phyloP scores from a whole-genome alignment of 768 basidiomycete species.

The Dioszegia aurantiaca region DNA sequence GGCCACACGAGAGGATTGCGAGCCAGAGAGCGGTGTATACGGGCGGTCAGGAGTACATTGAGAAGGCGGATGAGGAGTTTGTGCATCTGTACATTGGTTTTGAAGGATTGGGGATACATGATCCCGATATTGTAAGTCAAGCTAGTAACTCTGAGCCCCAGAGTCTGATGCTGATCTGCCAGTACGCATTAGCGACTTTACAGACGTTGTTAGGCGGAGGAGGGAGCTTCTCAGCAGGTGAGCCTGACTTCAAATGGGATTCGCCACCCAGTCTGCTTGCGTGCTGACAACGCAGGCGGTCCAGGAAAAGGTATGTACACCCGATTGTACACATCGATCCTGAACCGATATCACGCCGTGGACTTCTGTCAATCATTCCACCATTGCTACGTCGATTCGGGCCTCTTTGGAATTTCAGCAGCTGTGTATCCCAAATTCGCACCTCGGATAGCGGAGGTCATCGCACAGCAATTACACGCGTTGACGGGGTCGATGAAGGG shows the following conservation, averaged over 20 bases:
- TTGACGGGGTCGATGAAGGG: constrained; percentile 60
- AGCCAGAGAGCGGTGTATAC: constrained; percentile 61
- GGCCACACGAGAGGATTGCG: constrained; percentile 36
- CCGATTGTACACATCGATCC: constrained; percentile 88
- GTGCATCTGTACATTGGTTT: constrained; percentile 90
- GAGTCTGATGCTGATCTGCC: background rate
- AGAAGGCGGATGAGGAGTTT: constrained; percentile 62
- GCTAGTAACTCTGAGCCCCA: no score
- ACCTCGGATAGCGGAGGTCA: constrained; percentile 69
- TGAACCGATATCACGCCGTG: constrained; percentile 88
- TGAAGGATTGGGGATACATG: constrained; percentile 85
- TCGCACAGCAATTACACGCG: constrained; percentile 81
- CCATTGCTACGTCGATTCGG: constrained; percentile 92
- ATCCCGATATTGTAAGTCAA: constrained; percentile 67
- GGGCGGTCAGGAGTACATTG: constrained; percentile 65
- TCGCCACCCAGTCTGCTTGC: background rate
- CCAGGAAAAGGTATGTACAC: constrained; percentile 99
- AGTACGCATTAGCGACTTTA: constrained; percentile 84
- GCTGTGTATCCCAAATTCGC: constrained; percentile 68
- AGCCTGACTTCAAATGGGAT: constrained; percentile 52
- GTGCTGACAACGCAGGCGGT: constrained; percentile 57
- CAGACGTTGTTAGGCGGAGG: constrained; percentile 94
- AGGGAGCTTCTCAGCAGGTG: constrained; percentile 85
- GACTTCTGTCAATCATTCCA: constrained; percentile 97
- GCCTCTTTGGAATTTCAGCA: constrained; percentile 86